Evolutionary conservation across 2,329 filamentous ascomycete genomes (phyloP).

Genomic region (Claviceps africana): DNA sequence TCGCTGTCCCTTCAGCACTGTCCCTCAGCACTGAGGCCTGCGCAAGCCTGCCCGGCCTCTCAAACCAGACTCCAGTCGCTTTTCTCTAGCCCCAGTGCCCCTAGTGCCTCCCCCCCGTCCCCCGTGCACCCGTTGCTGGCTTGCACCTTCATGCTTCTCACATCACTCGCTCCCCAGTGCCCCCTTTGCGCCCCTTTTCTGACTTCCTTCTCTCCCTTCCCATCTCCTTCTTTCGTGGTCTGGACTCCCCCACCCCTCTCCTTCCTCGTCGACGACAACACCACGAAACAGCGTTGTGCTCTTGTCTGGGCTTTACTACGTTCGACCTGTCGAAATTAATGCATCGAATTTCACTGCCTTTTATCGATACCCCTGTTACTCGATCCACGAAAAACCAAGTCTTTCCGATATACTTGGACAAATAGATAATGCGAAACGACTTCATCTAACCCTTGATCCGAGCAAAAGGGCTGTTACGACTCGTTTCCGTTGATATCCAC

Average conservation of each 20-base stretch:
- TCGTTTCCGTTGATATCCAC: neutral
- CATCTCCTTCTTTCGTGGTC: neutral
- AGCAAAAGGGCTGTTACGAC: neutral
- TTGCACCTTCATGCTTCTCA: neutral
- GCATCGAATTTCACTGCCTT: neutral
- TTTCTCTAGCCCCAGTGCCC: too few species aligned
- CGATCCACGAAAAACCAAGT: neutral
- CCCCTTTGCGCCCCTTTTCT: neutral
- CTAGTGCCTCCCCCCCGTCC: too few species aligned
- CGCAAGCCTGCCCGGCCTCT: too few species aligned
- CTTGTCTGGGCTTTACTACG: neutral
- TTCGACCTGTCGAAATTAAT: neutral
- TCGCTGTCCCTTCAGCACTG: too few species aligned
- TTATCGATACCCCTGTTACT: neutral
- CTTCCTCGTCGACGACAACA: neutral
- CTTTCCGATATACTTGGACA: neutral
- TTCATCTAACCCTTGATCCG: neutral
- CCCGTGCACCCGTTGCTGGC: neutral
- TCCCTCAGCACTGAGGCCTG: too few species aligned
- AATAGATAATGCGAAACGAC: slow-evolving; percentile 2
- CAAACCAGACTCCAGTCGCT: too few species aligned
- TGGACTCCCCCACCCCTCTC: neutral
- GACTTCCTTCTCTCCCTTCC: neutral
- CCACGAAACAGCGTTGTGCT: neutral
- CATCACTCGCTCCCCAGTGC: neutral